Base-by-base conservation (phyloP, 257 asterid species). In the Anisodus tanguticus region DNA sequence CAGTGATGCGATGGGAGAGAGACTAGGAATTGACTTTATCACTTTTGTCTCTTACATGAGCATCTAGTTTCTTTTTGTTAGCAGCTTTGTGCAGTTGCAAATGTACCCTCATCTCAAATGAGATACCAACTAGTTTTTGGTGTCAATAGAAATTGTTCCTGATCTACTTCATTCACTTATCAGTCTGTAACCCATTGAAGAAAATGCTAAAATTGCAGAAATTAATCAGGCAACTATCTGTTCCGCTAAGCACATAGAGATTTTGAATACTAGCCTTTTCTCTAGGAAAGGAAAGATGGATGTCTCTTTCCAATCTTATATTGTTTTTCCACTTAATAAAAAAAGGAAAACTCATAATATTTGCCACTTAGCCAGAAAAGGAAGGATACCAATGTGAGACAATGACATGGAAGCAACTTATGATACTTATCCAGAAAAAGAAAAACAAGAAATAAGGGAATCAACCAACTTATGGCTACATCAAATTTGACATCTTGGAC, bases 111-210 rank as follows among this genome's bases (percentile, higher is more conserved):
- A 47, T 3, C 60, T 19, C 19, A 49, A 74, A 49, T 74, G 60
- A 74, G 8, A 43, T 74, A 72, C 59, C 39, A 47, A 47, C 60
- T 49, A 74, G 80, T 22, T 74, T 6, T 49, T 19, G 3, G 43
- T 74, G 80, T 19, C 60, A 49, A 74, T 74, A 47, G 6, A 71
- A 47, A 9, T 74, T 49, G 60, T 47, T 19, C 60, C 12, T 5
- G 58, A 22, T 1, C 12, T 74, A 74, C 43, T 74, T 72, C 43
- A 49, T 9, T 43, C 79, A 43, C 4, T 17, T 3, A 74, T 47
- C n/a, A 74, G 80, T 19, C 80, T 47, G 80, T 72, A 47, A 19
- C 60, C 60, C 26, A 19, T 47, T 49, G 19, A 10, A 72, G 80
- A 10, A 45, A 19, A 71, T n/a, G 2, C 80, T 47, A 45, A 19